phyloP scores from a whole-genome alignment of 805 yeast species.

The Candida sithepensis region DNA sequence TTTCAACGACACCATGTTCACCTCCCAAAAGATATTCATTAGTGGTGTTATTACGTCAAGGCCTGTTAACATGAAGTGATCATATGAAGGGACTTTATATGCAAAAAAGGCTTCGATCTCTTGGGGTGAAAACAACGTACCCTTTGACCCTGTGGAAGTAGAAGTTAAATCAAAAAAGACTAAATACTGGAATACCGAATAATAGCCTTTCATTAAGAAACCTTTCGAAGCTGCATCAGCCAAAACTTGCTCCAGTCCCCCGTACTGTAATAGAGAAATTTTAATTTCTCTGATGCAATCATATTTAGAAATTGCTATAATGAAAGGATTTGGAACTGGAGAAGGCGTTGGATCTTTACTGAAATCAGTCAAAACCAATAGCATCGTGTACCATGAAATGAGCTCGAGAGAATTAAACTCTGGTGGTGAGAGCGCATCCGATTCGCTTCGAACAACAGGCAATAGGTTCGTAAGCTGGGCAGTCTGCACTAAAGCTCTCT shows the following conservation, averaged over 20 bases:
- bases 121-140: constrained; percentile 2
- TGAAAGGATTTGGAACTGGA: background rate
- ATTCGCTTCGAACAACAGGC: background rate
- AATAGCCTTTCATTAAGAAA: background rate
- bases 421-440: background rate
- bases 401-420: background rate
- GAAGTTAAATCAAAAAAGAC: constrained; percentile 8
- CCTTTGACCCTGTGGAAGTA: constrained; percentile 5
- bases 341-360: background rate
- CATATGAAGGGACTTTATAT: background rate
- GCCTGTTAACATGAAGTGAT: background rate
- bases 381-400: background rate
- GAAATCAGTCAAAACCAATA: background rate
- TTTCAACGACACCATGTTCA: background rate
- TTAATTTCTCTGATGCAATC: background rate
- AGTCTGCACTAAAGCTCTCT: background rate
- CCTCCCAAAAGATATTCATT: constrained; percentile 4
- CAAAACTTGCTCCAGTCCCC: background rate
- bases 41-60: constrained; percentile 1
- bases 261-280: background rate
- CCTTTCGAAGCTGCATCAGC: background rate
- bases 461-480: background rate
- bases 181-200: constrained; percentile 1
- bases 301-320: background rate
- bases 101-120: background rate